phyloP scores from a whole-genome alignment of 2,329 filamentous ascomycete genomes.

The Allantophomopsis lycopodina region DNA sequence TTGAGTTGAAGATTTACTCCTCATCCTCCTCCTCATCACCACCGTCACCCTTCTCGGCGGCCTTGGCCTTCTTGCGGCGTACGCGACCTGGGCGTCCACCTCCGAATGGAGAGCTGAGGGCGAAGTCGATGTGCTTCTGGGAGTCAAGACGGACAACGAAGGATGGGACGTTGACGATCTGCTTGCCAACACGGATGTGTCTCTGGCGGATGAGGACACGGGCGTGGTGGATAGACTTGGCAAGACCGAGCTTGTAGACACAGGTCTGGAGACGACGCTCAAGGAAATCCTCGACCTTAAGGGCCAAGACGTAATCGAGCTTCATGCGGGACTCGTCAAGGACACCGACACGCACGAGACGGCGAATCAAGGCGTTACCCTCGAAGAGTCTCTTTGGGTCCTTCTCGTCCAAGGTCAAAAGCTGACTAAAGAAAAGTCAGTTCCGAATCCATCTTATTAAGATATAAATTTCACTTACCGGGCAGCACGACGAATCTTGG shows the following conservation, averaged over 20 bases:
- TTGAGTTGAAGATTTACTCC: conserved; percentile 21
- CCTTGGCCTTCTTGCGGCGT: conserved; percentile 99
- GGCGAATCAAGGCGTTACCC: conserved; percentile 99
- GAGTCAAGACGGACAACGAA: conserved; percentile 99
- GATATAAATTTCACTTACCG: conserved; percentile 48
- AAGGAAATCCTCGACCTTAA: conserved; percentile 99
- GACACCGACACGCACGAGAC: conserved; percentile 98
- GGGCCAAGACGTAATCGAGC: conserved; percentile 99
- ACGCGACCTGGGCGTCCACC: conserved; percentile 95
- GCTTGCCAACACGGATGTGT: conserved; percentile 99
- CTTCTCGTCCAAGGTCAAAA: conserved; percentile 99
- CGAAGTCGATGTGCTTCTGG: conserved; percentile 99
- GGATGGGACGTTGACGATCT: conserved; percentile 99
- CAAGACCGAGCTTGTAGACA: conserved; percentile 99
- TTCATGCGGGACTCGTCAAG: conserved; percentile 99
- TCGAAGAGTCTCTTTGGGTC: conserved; percentile 99
- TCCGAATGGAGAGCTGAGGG: conserved; percentile 93
- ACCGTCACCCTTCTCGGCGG: conserved; percentile 72
- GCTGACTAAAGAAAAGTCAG: conserved; percentile 54
- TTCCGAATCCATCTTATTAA: conserved; percentile 1
- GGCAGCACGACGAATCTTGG: conserved; percentile 99
- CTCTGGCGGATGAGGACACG: conserved; percentile 99
- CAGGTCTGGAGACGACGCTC: conserved; percentile 99
- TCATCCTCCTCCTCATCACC: conserved; percentile 77
- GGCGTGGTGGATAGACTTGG: conserved; percentile 99